Conservation (phyloP, 2,329 filamentous ascomycete species). For the Colletotrichum somersetense region DNA sequence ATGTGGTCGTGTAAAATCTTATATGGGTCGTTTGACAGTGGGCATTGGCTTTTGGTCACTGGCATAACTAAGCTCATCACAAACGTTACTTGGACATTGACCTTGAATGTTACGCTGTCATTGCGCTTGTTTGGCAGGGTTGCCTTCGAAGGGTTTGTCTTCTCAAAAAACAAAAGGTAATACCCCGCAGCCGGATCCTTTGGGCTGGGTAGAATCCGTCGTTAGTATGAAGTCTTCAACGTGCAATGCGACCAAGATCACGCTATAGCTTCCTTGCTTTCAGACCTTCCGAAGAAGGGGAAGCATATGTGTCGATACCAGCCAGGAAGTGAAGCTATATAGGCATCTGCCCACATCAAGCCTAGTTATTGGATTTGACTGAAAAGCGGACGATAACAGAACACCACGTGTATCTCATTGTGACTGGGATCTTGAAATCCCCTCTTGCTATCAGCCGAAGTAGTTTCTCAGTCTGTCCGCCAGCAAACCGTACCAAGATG, state of each 20-base stretch:
- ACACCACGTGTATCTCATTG: background rate
- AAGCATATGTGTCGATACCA: too few species aligned
- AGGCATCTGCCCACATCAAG: background rate
- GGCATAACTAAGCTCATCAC: background rate
- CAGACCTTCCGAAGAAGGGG: too few species aligned
- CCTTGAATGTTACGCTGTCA: too few species aligned
- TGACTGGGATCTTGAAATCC: background rate
- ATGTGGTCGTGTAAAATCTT: background rate
- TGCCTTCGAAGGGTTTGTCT: too few species aligned
- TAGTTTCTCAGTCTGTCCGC: background rate
- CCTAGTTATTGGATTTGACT: background rate
- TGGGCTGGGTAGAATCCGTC: too few species aligned
- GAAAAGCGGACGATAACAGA: background rate
- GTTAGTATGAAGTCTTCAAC: too few species aligned
- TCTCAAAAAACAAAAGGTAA: too few species aligned
- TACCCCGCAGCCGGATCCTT: too few species aligned
- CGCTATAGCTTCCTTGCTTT: too few species aligned
- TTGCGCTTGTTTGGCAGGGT: too few species aligned
- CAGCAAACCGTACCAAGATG: background rate
- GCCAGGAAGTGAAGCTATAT: too few species aligned
- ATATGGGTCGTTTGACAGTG: background rate
- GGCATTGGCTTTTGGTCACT: background rate
- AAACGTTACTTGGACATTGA: background rate
- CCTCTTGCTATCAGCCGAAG: background rate
- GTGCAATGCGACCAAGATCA: too few species aligned